These are phyloP conservation scores for Murraya paniculata DNA, from an alignment of 345 rosid genomes.

Conservation along the genomic window DNA sequence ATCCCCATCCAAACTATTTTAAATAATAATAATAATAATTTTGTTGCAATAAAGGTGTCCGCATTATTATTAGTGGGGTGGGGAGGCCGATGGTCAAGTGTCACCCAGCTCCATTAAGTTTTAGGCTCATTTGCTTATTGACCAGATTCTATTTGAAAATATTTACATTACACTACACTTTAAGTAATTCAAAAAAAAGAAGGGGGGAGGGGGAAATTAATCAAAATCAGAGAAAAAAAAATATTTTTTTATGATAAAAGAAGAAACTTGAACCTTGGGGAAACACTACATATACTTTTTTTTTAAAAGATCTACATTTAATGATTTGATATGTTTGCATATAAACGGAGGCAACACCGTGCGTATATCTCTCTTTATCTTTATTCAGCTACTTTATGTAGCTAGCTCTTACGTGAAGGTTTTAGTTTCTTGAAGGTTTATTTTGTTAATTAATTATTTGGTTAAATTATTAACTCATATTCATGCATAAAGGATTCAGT, in stretches of 20 bases:
- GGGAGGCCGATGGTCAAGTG: neutral
- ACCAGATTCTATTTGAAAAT: neutral
- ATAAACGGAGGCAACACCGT: neutral
- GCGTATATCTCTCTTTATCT: neutral
- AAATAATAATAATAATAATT: too few relatives aligned
- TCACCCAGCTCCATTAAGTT: neutral
- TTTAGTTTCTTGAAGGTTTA: neutral
- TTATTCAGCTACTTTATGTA: neutral
- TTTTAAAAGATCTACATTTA: too few relatives aligned
- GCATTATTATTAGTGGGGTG: too few relatives aligned
- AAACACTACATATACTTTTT: too few relatives aligned
- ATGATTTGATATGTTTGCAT: neutral
- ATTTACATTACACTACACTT: neutral
- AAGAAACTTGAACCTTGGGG: neutral
- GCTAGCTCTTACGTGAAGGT: neutral
- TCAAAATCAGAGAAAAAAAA: too few relatives aligned
- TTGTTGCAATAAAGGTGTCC: too few relatives aligned
- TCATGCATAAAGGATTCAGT: too few relatives aligned
- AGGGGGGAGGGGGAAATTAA: too few relatives aligned
- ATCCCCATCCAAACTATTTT: too few relatives aligned
- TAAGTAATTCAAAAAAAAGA: too few relatives aligned
- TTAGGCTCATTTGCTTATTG: neutral
- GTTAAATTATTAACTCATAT: too few relatives aligned
- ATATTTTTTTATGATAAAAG: too few relatives aligned
- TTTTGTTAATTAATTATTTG: neutral